Conservation (phyloP, 2,329 filamentous ascomycete genomes). For the Cryphonectria parasitica region DNA sequence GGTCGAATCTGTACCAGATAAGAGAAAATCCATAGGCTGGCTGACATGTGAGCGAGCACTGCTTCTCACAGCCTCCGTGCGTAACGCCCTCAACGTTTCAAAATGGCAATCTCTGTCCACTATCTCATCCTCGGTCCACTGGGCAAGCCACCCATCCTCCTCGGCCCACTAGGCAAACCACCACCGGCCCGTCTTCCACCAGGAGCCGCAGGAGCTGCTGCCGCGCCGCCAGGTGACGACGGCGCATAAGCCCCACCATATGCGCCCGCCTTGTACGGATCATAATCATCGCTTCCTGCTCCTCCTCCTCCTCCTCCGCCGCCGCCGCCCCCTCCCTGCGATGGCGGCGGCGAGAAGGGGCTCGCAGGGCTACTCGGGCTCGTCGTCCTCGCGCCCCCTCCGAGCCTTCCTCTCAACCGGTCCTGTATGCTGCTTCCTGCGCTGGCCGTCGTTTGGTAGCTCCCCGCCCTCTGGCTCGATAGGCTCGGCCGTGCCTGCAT, state of each 20-base stretch:
- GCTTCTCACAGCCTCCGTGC: background rate
- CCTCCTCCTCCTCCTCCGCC: constrained; percentile 21
- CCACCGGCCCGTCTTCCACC: constrained; percentile 40
- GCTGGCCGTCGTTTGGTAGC: constrained; percentile 63
- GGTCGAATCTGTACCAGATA: background rate
- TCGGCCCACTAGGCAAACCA: constrained; percentile 52
- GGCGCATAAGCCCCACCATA: constrained; percentile 39
- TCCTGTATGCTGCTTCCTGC: constrained; percentile 68
- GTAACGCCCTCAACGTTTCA: background rate
- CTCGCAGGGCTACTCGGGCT: constrained; percentile 52
- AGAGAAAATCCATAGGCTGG: background rate
- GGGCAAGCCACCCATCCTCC: constrained; percentile 41
- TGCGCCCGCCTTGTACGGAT: constrained; percentile 15
- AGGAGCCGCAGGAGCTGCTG: constrained; percentile 43
- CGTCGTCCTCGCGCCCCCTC: constrained; percentile 60
- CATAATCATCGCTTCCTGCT: constrained; percentile 33
- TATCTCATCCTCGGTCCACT: constrained; percentile 46
- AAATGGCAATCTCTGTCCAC: background rate
- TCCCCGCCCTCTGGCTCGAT: constrained; percentile 62
- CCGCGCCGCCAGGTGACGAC: constrained; percentile 43
- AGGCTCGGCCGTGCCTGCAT: constrained; percentile 64
- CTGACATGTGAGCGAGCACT: background rate
- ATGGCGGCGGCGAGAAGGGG: constrained; percentile 52
- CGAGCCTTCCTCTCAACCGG: constrained; percentile 77
- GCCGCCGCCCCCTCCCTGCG: constrained; percentile 32